Evolutionary conservation across 192 early-diverging fungal species (phyloP), one percentile per base, ranked within the genome.

Genomic region (Entomortierella parvispora): DNA sequence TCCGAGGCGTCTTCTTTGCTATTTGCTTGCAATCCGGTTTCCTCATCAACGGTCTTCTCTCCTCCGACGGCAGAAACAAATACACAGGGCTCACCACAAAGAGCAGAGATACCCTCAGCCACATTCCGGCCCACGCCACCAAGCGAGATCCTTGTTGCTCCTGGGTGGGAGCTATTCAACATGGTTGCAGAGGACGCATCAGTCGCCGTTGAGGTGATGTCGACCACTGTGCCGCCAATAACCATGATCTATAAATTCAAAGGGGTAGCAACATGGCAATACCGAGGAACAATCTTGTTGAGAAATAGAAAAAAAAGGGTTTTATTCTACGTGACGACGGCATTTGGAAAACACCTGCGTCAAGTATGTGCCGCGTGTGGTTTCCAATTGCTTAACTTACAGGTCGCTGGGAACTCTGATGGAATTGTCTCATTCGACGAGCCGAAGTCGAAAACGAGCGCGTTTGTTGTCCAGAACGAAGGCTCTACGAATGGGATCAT

Each of bases 61-160:
- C 66, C 59, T 8, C 95, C 96, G 23, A 98, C 80, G 0, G 82
- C 83, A 0, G 92, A 88, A 0, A 94, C 46, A 33, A 97, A 89
- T 2, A 84, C 50, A 10, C 91, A 85, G 42, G 88, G 69, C 0
- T 85, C 86, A 7, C 91, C n/a, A 33, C 58, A 89, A 5, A 91
- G 85, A 25, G 86, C 81, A 33, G 72, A 81, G 23, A 91, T 89
- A 0, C 92, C 91, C 62, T 98, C 93, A 3, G 93, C 94, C 7
- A 99, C 85, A 76, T 99, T 99, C 34, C 94, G 84, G 0, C 93
- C 96, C 5, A 99, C 97, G 4, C 97, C 97, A 47, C 97, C 97
- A 11, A 93, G 53, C 3, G 87, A 81, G 8, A 91, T 83, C 9
- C 65, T 61, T 7, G 92, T 90, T 0, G 55, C 78, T 5, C 97